A percentile compares a stretch with the other conserved stretches of the same genome.
Evolutionary conservation across 768 basidiomycete species (phyloP).

Genomic region (Lyophyllum semitale): DNA sequence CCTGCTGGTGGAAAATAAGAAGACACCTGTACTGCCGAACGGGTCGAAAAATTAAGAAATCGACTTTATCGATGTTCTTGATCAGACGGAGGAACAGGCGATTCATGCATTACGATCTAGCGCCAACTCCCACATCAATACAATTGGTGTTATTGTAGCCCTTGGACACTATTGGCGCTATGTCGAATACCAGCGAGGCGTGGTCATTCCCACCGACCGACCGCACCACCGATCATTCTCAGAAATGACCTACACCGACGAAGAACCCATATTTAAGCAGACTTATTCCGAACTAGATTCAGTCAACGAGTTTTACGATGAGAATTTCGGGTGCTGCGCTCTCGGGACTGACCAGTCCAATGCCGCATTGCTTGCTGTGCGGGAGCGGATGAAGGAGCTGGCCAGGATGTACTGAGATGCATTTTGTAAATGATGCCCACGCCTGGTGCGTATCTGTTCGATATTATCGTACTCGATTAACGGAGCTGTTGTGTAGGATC

Average conservation of each 20-base stretch:
- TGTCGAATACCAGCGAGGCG: not conserved
- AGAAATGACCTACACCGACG: not conserved
- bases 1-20: not conserved
- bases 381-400: not conserved
- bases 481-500: no score
- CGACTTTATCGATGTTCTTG: not conserved
- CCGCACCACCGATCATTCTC: not conserved
- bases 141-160: not conserved
- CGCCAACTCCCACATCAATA: not conserved
- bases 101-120: not conserved
- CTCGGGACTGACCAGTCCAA: not conserved
- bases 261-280: no score
- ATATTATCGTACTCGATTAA: no score
- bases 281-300: not conserved
- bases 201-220: not conserved
- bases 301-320: not conserved
- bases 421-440: no score
- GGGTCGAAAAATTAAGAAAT: not conserved
- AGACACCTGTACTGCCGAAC: not conserved
- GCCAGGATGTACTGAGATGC: not conserved
- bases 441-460: no score
- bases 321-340: not conserved
- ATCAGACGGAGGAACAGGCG: not conserved
- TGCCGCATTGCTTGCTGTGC: not conserved
- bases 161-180: conserved; percentile 1